A percentile compares a stretch with the other conserved stretches of the same genome.
Evolutionary conservation across 495 filamentous ascomycete genomes (phyloP).

Genomic region (Ramalina peruviana): DNA sequence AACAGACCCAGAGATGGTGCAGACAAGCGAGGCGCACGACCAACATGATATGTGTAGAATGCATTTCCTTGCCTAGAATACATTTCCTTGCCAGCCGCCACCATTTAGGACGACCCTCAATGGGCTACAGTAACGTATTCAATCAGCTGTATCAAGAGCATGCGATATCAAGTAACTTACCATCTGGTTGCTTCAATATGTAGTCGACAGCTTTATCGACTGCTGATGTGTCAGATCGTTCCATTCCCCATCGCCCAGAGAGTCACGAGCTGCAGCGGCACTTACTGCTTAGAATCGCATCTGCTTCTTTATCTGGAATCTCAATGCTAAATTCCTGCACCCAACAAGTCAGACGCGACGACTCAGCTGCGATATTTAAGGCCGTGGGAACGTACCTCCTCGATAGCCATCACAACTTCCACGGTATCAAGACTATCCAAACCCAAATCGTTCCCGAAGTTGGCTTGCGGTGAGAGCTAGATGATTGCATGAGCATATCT

Average conservation of each 20-base stretch:
- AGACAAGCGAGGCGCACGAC: no score
- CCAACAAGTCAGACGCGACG: constrained; percentile 12
- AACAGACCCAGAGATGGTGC: no score
- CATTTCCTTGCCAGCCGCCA: no score
- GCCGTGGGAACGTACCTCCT: constrained; percentile 55
- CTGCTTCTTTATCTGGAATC: constrained; percentile 98
- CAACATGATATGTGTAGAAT: no score
- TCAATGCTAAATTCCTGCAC: constrained; percentile 97
- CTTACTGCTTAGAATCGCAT: constrained; percentile 92
- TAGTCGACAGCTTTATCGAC: constrained; percentile 94
- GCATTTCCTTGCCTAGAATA: no score
- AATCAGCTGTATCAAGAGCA: neutral
- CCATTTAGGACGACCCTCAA: neutral
- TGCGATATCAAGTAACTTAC: constrained; percentile 19
- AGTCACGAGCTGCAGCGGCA: constrained; percentile 2
- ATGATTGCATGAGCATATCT: neutral
- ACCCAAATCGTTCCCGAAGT: constrained; percentile 93
- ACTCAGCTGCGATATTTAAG: no score
- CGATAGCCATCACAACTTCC: constrained; percentile 99
- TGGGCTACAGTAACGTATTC: constrained; percentile 8
- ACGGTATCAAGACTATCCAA: constrained; percentile 95
- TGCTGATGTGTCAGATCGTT: constrained; percentile 21
- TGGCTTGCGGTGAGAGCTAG: constrained; percentile 65
- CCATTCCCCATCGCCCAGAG: no score
- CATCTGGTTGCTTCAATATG: constrained; percentile 90